Conservation (phyloP, 2,329 filamentous ascomycete genomes). For the Cladosporium sp. region DNA sequence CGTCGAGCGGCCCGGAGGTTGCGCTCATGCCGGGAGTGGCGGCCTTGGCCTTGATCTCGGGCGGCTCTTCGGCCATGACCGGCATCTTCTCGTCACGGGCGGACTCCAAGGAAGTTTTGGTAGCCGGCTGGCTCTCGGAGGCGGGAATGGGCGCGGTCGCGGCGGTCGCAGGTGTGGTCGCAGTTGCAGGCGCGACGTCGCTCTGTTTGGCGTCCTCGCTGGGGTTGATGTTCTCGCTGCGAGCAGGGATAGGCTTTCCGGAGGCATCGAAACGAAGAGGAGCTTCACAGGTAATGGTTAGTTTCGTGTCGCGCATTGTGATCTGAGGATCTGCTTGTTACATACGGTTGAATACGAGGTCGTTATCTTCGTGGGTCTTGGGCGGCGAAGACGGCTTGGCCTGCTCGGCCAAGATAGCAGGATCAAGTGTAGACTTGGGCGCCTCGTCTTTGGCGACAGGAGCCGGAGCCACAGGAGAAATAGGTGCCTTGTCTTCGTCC, state of each 20-base stretch:
- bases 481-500: not conserved
- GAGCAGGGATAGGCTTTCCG: not conserved
- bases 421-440: constrained; percentile 8
- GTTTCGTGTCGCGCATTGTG: not conserved
- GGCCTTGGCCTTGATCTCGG: constrained; percentile 22
- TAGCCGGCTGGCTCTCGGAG: constrained; percentile 18
- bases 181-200: not conserved
- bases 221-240: constrained; percentile 15
- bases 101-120: constrained; percentile 21
- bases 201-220: not conserved
- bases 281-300: not conserved
- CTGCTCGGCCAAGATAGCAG: constrained; percentile 16
- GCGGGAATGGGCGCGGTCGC: not conserved
- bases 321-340: not conserved
- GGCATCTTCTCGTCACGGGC: constrained; percentile 30
- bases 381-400: constrained; percentile 15
- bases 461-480: constrained; percentile 6
- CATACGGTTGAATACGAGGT: constrained; percentile 10
- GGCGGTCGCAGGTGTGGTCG: not conserved
- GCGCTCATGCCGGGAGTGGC: constrained; percentile 35
- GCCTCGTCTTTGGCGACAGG: not conserved
- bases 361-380: constrained; percentile 18
- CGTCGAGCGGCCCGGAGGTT: constrained; percentile 35
- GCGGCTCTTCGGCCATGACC: constrained; percentile 25
- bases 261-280: not conserved